A percentile compares a stretch with the other conserved stretches of the same genome.
phyloP scores from a whole-genome alignment of 2,329 filamentous ascomycete genomes.

The Microcyclosporella mali region DNA sequence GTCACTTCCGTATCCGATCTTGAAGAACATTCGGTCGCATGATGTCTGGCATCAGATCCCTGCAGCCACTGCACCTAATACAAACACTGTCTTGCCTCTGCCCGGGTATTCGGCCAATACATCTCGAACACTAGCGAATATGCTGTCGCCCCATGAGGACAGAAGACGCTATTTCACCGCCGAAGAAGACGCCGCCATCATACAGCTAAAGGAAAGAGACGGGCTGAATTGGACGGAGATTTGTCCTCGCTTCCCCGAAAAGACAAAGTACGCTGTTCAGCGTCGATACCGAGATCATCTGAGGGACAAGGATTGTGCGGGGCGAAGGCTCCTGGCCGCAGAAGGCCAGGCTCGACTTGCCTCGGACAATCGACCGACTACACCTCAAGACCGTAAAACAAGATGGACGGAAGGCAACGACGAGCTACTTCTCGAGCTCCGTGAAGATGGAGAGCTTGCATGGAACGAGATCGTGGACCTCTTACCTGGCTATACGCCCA shows the following conservation, averaged over 20 bases:
- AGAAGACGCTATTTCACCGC: not conserved
- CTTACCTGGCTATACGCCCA: conserved; percentile 12
- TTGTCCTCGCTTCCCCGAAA: conserved; percentile 25
- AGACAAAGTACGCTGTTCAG: not conserved
- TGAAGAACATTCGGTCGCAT: no score
- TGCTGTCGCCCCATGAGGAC: no score
- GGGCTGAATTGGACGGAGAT: conserved; percentile 32
- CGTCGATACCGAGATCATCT: not conserved
- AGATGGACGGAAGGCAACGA: conserved; percentile 33
- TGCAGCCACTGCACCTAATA: no score
- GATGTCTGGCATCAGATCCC: no score
- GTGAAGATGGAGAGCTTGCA: conserved; percentile 21
- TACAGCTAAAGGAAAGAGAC: conserved; percentile 38
- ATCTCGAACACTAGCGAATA: conserved; percentile 9
- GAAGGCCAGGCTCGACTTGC: not conserved
- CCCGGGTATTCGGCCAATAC: conserved; percentile 16
- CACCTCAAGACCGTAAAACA: conserved; percentile 1
- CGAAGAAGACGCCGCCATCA: conserved; percentile 28
- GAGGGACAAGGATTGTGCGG: not conserved
- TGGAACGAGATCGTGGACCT: conserved; percentile 23
- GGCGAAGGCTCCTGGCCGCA: conserved; percentile 6
- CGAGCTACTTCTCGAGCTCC: conserved; percentile 32
- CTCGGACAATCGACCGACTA: not conserved
- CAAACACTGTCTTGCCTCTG: no score
- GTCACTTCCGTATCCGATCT: no score